Conservation (phyloP, 2,329 filamentous ascomycete genomes). For the Ophiostoma populinum region DNA sequence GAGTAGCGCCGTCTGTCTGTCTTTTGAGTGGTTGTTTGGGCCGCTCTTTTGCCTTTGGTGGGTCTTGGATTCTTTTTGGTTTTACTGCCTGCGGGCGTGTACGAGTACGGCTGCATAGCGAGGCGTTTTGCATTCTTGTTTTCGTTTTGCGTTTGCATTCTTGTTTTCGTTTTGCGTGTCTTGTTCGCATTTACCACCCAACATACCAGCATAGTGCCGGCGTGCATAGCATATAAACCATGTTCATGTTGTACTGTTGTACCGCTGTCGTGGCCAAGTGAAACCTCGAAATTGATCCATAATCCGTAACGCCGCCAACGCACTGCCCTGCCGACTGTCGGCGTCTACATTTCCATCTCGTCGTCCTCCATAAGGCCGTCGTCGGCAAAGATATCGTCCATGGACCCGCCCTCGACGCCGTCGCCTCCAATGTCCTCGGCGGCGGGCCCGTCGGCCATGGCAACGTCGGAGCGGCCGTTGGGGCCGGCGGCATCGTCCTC, state of each 20-base stretch:
- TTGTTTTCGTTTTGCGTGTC: neutral
- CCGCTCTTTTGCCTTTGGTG: neutral
- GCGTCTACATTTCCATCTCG: slow-evolving; percentile 19
- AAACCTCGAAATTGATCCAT: no score
- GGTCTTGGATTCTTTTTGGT: neutral
- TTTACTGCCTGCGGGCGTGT: neutral
- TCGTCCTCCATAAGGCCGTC: slow-evolving; percentile 18
- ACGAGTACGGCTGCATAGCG: slow-evolving; percentile 8
- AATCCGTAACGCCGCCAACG: neutral
- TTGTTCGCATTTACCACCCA: neutral
- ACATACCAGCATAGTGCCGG: no score
- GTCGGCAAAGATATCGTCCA: slow-evolving; percentile 29
- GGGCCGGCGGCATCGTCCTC: slow-evolving; percentile 23
- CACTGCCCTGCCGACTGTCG: neutral
- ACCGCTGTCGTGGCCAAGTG: no score
- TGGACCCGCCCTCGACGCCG: slow-evolving; percentile 34
- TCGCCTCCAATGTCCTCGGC: slow-evolving; percentile 37
- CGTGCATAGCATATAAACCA: no score
- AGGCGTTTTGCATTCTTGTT: slow-evolving; percentile 9
- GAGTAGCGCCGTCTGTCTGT: neutral
- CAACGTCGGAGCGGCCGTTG: slow-evolving; percentile 9
- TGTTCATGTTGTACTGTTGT: no score
- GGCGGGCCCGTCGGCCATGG: slow-evolving; percentile 26
- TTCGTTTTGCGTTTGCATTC: neutral
- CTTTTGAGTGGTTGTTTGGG: neutral